Evolutionary conservation across 2,329 filamentous ascomycete species (phyloP).

Genomic region (Aspergillus sp.): DNA sequence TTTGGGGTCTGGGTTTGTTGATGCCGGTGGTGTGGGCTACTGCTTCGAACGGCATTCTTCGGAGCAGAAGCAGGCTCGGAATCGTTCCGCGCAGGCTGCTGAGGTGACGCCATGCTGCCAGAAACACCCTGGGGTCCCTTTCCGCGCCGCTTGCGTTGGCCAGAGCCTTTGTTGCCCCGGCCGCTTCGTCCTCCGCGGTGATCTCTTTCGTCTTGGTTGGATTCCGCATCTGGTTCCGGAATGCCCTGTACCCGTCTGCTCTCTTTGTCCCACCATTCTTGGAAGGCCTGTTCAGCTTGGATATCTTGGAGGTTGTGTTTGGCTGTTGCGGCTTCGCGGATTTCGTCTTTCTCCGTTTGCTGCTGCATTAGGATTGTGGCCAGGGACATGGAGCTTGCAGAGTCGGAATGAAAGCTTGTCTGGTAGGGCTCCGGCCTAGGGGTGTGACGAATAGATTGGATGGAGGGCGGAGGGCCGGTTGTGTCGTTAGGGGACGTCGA

Average conservation of each 20-base stretch:
- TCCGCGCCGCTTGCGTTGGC: conserved; percentile 17
- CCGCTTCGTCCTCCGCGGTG: conserved; percentile 19
- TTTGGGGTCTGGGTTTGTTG: not conserved
- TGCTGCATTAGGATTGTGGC: conserved; percentile 88
- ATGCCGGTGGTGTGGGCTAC: conserved; percentile 8
- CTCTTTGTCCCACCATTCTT: conserved; percentile 58
- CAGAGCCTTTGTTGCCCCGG: conserved; percentile 7
- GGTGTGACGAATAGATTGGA: conserved; percentile 53
- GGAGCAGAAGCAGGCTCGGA: conserved; percentile 1
- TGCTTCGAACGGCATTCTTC: not conserved
- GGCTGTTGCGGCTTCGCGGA: conserved; percentile 74
- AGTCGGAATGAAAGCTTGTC: conserved; percentile 49
- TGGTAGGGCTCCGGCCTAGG: conserved; percentile 31
- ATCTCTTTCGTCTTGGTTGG: conserved; percentile 11
- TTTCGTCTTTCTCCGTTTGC: conserved; percentile 75
- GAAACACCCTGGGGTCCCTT: conserved; percentile 4
- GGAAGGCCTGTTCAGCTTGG: conserved; percentile 93
- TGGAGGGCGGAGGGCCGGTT: conserved; percentile 29
- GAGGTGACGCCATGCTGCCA: conserved; percentile 5
- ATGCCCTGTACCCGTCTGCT: conserved; percentile 38
- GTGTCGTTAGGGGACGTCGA: conserved; percentile 21
- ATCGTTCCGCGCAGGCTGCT: conserved; percentile 13
- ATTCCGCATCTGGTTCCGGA: conserved; percentile 22
- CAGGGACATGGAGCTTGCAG: conserved; percentile 70
- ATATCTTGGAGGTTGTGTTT: conserved; percentile 92